Percentiles rank a stretch among this genome's conserved stretches.
These are phyloP conservation scores for Rhizoclosmatium sp. DNA, from an alignment of 192 early-diverging fungal species.

Conservation along the genomic window DNA sequence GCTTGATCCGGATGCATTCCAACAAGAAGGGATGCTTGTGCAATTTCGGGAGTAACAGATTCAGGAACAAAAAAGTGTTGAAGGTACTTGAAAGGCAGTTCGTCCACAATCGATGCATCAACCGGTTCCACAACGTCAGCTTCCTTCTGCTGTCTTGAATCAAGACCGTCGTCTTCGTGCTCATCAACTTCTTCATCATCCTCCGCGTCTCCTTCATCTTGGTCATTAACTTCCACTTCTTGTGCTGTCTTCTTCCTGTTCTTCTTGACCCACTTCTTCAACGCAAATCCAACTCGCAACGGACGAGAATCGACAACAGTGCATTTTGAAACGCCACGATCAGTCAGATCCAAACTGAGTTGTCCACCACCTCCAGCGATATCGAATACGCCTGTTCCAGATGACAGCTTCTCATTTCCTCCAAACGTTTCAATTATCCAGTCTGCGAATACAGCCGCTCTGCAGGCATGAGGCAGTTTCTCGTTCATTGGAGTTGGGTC, in stretches of 20 bases:
- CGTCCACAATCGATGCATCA: not conserved
- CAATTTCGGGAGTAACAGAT: slow-evolving; percentile 35
- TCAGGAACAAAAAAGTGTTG: slow-evolving; percentile 41
- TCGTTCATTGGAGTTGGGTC: slow-evolving; percentile 48
- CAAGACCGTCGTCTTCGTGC: not conserved
- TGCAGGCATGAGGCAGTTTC: slow-evolving; percentile 56
- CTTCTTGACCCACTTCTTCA: slow-evolving; percentile 48
- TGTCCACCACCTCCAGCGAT: slow-evolving; percentile 67
- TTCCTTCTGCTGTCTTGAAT: not conserved
- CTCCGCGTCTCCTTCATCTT: not conserved
- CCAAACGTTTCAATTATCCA: slow-evolving; percentile 59
- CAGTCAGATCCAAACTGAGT: slow-evolving; percentile 54
- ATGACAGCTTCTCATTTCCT: slow-evolving; percentile 22
- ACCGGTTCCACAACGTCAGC: not conserved
- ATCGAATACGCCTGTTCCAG: slow-evolving; percentile 57
- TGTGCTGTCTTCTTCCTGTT: not conserved
- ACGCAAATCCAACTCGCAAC: slow-evolving; percentile 47
- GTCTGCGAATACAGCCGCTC: slow-evolving; percentile 63
- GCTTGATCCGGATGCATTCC: slow-evolving; percentile 69
- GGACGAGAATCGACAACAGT: slow-evolving; percentile 59
- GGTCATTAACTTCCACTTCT: not conserved
- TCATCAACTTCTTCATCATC: not conserved
- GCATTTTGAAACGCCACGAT: slow-evolving; percentile 50
- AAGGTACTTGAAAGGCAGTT: slow-evolving; percentile 27
- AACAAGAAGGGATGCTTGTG: slow-evolving; percentile 53